Percentiles rank a stretch among this genome's conserved stretches.
These are phyloP conservation scores for Coemansia sp. DNA, from an alignment of 192 early-diverging fungal genomes.

Conservation along the genomic window DNA sequence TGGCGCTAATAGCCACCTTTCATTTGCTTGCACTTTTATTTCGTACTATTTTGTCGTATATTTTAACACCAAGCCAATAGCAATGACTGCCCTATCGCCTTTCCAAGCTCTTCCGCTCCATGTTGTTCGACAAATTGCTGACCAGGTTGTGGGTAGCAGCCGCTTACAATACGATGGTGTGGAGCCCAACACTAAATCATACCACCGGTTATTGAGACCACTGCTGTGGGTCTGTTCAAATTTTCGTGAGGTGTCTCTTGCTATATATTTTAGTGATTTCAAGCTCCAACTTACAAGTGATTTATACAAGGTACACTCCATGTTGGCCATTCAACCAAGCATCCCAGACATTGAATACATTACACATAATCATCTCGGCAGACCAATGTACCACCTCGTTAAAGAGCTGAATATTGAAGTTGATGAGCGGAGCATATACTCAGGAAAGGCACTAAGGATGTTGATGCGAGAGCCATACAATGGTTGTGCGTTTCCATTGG, in stretches of 20 bases:
- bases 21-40: too few relatives aligned
- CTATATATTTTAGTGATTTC: background rate
- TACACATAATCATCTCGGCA: background rate
- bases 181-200: background rate
- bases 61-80: background rate
- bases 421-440: background rate
- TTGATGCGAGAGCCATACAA: background rate
- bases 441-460: background rate
- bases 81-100: background rate
- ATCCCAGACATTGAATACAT: background rate
- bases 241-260: background rate
- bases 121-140: background rate
- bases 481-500: background rate
- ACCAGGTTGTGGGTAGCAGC: background rate
- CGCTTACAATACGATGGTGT: background rate
- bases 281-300: too few relatives aligned
- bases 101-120: background rate
- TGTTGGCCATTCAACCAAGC: too few relatives aligned
- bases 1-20: too few relatives aligned
- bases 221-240: background rate
- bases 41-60: too few relatives aligned
- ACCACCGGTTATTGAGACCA: background rate
- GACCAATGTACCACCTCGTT: background rate
- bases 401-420: background rate
- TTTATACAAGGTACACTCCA: too few relatives aligned